Conservation (phyloP, 2,329 filamentous ascomycete genomes). For the Tolypocladium cylindrosporum region DNA sequence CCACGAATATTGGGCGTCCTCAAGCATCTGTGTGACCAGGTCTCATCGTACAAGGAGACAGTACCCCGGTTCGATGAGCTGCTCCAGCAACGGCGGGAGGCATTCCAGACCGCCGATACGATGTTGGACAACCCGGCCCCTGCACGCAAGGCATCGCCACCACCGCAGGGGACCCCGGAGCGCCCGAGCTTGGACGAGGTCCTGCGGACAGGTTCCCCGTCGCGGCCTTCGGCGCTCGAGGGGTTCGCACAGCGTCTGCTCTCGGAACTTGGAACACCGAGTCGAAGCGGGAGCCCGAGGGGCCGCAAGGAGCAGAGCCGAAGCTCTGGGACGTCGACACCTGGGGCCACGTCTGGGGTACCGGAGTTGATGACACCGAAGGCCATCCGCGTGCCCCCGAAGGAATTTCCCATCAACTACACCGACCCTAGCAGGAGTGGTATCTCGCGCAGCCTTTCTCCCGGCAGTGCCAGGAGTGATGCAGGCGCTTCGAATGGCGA, state of each 20-base stretch:
- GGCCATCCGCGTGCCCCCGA: conserved; percentile 27
- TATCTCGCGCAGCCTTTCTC: conserved; percentile 30
- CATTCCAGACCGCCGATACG: conserved; percentile 50
- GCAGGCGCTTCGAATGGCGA: conserved; percentile 17
- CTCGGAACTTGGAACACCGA: conserved; percentile 47
- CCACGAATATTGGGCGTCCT: conserved; percentile 48
- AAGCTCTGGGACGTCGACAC: conserved; percentile 20
- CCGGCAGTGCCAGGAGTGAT: conserved; percentile 20
- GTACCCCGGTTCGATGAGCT: conserved; percentile 66
- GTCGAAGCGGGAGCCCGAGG: conserved; percentile 37
- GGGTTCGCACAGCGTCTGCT: conserved; percentile 53
- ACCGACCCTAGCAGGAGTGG: conserved; percentile 22
- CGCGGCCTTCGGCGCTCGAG: conserved; percentile 45
- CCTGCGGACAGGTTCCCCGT: conserved; percentile 39
- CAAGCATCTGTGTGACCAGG: conserved; percentile 50
- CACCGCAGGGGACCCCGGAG: conserved; percentile 27
- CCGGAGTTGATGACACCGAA: conserved; percentile 16
- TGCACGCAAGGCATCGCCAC: conserved; percentile 17
- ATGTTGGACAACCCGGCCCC: conserved; percentile 27
- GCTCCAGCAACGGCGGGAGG: conserved; percentile 53
- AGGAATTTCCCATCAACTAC: conserved; percentile 29
- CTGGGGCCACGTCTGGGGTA: conserved; percentile 7
- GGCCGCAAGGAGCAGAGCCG: conserved; percentile 35
- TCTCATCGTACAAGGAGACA: conserved; percentile 49
- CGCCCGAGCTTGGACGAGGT: conserved; percentile 31